Base-by-base conservation (phyloP, 163 green algal genomes). In the Volvox carteri region DNA sequence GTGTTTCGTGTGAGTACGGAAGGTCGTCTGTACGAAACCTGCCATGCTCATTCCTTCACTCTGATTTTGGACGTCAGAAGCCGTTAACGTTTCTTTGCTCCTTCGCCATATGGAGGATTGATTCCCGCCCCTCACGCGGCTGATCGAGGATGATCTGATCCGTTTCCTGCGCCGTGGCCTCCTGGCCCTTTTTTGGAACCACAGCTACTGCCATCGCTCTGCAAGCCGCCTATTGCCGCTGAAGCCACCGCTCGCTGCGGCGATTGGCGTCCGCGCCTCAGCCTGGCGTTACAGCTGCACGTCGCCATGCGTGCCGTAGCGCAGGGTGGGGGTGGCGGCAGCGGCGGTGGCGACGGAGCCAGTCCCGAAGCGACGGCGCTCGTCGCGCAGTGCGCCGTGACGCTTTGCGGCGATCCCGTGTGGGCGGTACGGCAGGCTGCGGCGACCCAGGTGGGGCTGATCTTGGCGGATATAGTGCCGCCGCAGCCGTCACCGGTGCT, bases 401-500 rank as follows among this genome's bases (percentile, higher is more conserved):
- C 21, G 54, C 54, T 89, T 8, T 84, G 72, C 41, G 54, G 7
- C 1, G 84, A 89, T 33, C 84, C 84, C 1, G 84, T 89, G 41
- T 89, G 84, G 84, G 73, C 84, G 16, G 84, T 89, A 33, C 72
- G 84, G 41, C 16, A 35, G 1, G 84, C 52, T 3, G 84, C 84
- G 41, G 84, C 84, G 18, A 74, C 1, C 39, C 54, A 84, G n/a
- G 54, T 89, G 41, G 84, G 84, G 2, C 39, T 25, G 0, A 76
- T 84, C 6, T 54, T 89, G 54, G 48, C 48, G 11, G 44, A 48
- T 25, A 44, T 46, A 19, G 35, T 41, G 7, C 16, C 62, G n/a
- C 12, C 78, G 58, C 18, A 52, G 19, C 16, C 54, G 35, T 0
- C 74, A 28, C 7, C 74, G 25, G 35, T 39, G 68, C 30, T 7